Conservation (phyloP, 148 eudicot genomes). For the Cornus controversa region DNA sequence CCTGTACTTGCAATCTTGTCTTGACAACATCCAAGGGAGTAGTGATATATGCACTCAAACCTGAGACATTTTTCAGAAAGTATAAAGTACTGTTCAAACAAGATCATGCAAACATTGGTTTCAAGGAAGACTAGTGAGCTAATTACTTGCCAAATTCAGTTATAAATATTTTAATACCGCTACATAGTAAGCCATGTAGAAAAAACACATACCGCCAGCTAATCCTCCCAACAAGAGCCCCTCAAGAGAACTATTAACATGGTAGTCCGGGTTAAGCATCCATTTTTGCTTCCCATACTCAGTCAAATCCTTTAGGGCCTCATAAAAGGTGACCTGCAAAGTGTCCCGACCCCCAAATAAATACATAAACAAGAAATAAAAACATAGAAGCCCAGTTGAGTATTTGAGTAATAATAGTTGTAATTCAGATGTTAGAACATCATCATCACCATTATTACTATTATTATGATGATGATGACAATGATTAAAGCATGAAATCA, state of each 20-base stretch:
- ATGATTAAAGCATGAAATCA: too few species aligned
- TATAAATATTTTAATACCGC: background rate
- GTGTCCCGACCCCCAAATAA: background rate
- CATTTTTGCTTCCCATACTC: conserved; percentile 64
- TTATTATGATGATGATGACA: too few species aligned
- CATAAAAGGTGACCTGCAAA: conserved; percentile 79
- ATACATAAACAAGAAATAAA: background rate
- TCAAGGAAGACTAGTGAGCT: background rate
- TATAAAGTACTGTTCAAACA: background rate
- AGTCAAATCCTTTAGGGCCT: conserved; percentile 65
- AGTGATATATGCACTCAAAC: conserved; percentile 82
- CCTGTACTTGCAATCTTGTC: conserved; percentile 85
- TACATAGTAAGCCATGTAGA: background rate
- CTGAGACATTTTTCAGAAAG: conserved; percentile 32
- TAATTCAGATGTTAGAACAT: background rate
- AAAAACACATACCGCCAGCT: conserved; percentile 65
- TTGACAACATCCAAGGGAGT: conserved; percentile 85
- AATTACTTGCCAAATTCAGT: too few species aligned
- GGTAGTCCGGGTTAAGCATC: conserved; percentile 44
- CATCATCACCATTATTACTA: too few species aligned
- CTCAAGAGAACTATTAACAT: conserved; percentile 56
- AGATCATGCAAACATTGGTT: background rate
- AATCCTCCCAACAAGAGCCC: conserved; percentile 86
- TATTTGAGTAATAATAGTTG: background rate
- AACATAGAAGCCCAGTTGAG: too few species aligned